Evolutionary conservation across 306 rosid species (phyloP).

Genomic region (Prunus mume): DNA sequence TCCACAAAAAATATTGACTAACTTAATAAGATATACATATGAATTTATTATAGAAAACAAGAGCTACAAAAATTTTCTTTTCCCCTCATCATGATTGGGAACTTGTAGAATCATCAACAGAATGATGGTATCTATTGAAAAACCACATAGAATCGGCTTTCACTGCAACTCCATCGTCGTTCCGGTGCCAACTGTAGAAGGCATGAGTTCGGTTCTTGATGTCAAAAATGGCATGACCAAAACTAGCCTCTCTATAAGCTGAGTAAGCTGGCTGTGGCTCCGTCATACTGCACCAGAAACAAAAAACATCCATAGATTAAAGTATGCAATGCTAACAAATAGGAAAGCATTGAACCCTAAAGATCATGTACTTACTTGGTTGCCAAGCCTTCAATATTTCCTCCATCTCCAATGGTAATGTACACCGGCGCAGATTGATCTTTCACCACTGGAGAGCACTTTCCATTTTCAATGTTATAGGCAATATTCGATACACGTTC

Average conservation of each 20-base stretch:
- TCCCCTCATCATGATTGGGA: not conserved
- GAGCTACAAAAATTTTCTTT: not conserved
- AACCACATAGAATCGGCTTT: conserved; percentile 65
- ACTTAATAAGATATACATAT: not conserved
- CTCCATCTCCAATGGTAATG: conserved; percentile 80
- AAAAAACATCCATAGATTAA: conserved; percentile 5
- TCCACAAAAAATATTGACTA: not conserved
- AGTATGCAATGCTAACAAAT: not conserved
- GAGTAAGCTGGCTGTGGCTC: conserved; percentile 73
- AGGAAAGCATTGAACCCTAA: not conserved
- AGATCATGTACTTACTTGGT: conserved; percentile 39
- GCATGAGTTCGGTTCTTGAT: conserved; percentile 75
- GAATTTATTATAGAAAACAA: not conserved
- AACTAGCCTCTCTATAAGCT: conserved; percentile 67
- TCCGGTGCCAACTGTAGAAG: conserved; percentile 58
- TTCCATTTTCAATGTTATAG: conserved; percentile 54
- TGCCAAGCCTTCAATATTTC: conserved; percentile 74
- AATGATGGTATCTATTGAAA: conserved; percentile 55
- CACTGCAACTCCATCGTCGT: conserved; percentile 56
- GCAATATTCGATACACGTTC: conserved; percentile 62
- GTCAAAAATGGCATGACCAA: conserved; percentile 67
- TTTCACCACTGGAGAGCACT: conserved; percentile 46
- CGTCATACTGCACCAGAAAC: conserved; percentile 45
- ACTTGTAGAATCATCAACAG: conserved; percentile 49
- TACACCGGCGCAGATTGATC: conserved; percentile 73